Evolutionary conservation across 306 rosid genomes (phyloP).

Genomic region (Datisca glomerata): DNA sequence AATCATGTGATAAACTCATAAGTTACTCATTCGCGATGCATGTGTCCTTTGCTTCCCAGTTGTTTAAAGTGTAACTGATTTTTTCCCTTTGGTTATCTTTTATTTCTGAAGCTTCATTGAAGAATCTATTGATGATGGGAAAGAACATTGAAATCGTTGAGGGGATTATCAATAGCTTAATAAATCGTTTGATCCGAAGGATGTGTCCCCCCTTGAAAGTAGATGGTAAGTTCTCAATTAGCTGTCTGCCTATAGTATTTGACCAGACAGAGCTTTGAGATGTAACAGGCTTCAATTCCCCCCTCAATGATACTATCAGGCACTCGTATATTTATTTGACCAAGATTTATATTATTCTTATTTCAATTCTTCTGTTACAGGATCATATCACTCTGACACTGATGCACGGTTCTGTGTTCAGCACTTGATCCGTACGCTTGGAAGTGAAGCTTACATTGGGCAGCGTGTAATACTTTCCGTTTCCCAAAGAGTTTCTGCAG

Average conservation of each 20-base stretch:
- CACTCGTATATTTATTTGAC: constrained; percentile 9
- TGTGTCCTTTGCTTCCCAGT: too few relatives aligned
- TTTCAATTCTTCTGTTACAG: constrained; percentile 24
- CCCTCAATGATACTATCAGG: neutral
- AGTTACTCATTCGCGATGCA: too few relatives aligned
- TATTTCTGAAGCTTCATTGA: constrained; percentile 53
- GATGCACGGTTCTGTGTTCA: constrained; percentile 40
- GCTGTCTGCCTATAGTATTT: neutral
- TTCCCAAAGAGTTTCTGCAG: constrained; percentile 55
- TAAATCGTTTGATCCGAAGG: constrained; percentile 48
- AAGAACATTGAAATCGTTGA: constrained; percentile 50
- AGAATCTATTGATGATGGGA: constrained; percentile 34
- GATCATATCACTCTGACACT: constrained; percentile 21
- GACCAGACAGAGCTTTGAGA: too few relatives aligned
- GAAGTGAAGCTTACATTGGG: constrained; percentile 55
- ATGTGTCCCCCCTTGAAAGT: constrained; percentile 41
- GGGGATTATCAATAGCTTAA: constrained; percentile 53
- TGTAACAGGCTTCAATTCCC: too few relatives aligned
- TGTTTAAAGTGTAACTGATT: neutral
- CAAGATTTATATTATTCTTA: constrained; percentile 8
- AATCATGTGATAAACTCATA: too few relatives aligned
- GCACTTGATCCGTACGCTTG: constrained; percentile 74
- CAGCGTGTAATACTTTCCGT: constrained; percentile 58
- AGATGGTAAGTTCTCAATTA: constrained; percentile 36
- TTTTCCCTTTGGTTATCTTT: neutral